Conservation (phyloP, 2,329 filamentous ascomycete species). For the Hypoxylon sp. region DNA sequence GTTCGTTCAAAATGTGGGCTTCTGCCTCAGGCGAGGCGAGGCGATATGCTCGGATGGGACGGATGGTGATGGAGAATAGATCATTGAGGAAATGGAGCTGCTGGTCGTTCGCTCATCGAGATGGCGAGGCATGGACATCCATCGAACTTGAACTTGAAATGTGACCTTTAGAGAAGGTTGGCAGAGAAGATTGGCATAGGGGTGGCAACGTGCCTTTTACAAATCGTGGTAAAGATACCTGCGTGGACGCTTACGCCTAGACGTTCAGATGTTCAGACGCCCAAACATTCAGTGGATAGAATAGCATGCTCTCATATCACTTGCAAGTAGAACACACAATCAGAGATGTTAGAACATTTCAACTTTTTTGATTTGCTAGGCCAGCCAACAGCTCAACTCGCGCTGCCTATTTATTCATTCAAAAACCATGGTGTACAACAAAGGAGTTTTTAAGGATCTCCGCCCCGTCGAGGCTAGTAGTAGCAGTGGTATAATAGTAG, state of each 20-base stretch:
- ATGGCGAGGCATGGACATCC: background rate
- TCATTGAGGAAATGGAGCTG: no score
- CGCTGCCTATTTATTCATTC: conserved; percentile 23
- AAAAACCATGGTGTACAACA: conserved; percentile 25
- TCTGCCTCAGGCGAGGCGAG: no score
- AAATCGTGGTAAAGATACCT: background rate
- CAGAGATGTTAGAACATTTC: conserved; percentile 30
- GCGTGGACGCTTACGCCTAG: no score
- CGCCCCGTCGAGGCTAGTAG: conserved; percentile 13
- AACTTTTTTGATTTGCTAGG: conserved; percentile 34
- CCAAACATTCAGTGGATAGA: background rate
- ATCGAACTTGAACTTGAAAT: no score
- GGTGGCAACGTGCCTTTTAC: no score
- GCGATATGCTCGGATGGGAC: no score
- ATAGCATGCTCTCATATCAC: background rate
- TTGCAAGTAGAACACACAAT: background rate
- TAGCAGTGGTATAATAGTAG: conserved; percentile 1
- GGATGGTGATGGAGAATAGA: no score
- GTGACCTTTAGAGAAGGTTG: no score
- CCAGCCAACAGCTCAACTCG: conserved; percentile 16
- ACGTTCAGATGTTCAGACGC: background rate
- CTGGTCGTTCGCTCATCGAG: no score
- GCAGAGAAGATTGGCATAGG: no score
- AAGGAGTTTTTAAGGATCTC: conserved; percentile 10
- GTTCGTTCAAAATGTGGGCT: background rate